phyloP scores from a whole-genome alignment of 352 stramenopile genomes.

The Phytophthora pisi region DNA sequence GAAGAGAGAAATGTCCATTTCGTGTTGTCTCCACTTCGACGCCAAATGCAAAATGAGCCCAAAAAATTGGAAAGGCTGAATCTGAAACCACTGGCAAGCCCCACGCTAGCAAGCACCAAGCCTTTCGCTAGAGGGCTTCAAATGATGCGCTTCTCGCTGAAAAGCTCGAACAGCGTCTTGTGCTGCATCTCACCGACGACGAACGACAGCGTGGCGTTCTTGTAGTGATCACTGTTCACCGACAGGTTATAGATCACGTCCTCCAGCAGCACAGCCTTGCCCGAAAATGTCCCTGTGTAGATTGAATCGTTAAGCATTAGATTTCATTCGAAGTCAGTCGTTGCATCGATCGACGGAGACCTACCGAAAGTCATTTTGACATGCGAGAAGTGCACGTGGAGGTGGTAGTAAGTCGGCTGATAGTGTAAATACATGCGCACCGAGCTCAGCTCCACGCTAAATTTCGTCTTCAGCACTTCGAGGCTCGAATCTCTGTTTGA shows the following conservation, averaged over 20 bases:
- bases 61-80: background rate
- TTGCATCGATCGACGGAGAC: background rate
- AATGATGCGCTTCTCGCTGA: conserved; percentile 55
- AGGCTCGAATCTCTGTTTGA: conserved; percentile 59
- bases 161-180: conserved; percentile 68
- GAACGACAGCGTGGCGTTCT: conserved; percentile 73
- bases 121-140: background rate
- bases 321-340: no score
- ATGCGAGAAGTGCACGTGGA: conserved; percentile 89
- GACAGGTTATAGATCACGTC: conserved; percentile 87
- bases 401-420: conserved; percentile 89
- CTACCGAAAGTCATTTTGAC: conserved; percentile 83
- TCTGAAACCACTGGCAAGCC: no score
- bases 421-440: conserved; percentile 90
- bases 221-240: conserved; percentile 66
- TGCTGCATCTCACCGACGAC: conserved; percentile 84
- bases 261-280: conserved; percentile 86
- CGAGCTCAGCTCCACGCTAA: conserved; percentile 53
- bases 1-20: conserved; percentile 22
- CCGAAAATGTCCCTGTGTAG: conserved; percentile 65
- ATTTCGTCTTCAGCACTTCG: conserved; percentile 54
- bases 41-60: conserved; percentile 19
- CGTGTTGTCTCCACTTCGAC: background rate
- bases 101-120: background rate
- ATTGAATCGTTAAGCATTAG: background rate